Evolutionary conservation across 2,329 filamentous ascomycete genomes (phyloP), one percentile per base, ranked within the genome.

Genomic region (Sclerotinia sclerotiorum): DNA sequence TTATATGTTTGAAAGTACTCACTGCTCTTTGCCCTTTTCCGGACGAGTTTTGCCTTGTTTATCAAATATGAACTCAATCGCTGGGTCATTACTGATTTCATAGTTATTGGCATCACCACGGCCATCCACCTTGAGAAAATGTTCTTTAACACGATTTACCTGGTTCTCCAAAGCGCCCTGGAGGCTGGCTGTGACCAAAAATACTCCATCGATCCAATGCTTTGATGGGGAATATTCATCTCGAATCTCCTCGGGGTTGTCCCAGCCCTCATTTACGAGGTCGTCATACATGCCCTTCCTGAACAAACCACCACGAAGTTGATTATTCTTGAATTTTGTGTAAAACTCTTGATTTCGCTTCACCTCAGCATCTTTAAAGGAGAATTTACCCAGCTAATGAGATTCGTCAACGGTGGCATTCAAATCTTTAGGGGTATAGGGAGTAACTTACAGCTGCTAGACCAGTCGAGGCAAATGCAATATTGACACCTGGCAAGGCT

Each of bases 1-100:
- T 35, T 24, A 5, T 24, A 10, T 7, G 2, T 35, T 24, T 35
- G 15, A 17, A 27, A 48, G 10, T 49, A 24, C 58, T 62, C 2
- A 62, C 58, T 62, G 58, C 44, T 62, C 58, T 49, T 62, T 62
- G 29, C 58, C 58, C n/a, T 62, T 62, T 2, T 62, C 58, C 29
- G 44, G 44, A 19, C 58, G 58, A 21, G 44, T 62, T 35, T 13
- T 29, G 2, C 58, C 58, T 19, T 62, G 29, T 17, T 32, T 62
- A 19, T 1, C 24, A 24, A 35, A 27, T 10, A 21, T 32, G 7
- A 62, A 62, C 17, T 62, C 13, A 3, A 62, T 3, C 51, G 27
- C 60, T 51, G 60, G 46, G 4, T 51, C 29, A 7, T 39, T 51
- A 21, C 60, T 62, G n/a, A 62, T 15, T 29, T 27, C 13, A 3